These are phyloP conservation scores for Eucalyptus camaldulensis DNA, from an alignment of 345 rosid species.

Conservation along the genomic window DNA sequence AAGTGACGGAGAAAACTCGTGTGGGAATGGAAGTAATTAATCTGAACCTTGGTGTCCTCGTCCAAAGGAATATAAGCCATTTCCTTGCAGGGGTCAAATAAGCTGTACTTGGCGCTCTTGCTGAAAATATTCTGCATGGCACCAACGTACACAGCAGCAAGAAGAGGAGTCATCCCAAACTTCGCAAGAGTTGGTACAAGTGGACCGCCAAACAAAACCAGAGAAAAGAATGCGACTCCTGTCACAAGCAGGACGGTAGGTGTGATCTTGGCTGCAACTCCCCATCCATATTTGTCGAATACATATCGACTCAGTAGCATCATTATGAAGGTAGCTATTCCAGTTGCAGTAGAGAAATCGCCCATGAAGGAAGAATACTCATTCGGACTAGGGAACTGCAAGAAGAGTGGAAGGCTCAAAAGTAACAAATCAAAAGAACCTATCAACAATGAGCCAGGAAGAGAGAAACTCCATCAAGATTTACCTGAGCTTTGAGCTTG, in stretches of 20 bases:
- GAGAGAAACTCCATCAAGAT: not conserved
- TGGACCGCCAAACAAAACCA: slow-evolving; percentile 71
- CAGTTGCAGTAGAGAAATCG: slow-evolving; percentile 93
- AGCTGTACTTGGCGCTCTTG: slow-evolving; percentile 98
- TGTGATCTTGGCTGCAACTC: slow-evolving; percentile 87
- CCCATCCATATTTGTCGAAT: slow-evolving; percentile 91
- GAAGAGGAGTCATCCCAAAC: slow-evolving; percentile 93
- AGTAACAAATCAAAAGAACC: not conserved
- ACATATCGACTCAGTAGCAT: slow-evolving; percentile 88
- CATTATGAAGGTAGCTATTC: slow-evolving; percentile 91
- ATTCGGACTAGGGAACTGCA: slow-evolving; percentile 92
- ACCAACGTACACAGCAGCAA: slow-evolving; percentile 97
- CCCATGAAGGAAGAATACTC: slow-evolving; percentile 98
- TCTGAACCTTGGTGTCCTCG: slow-evolving; percentile 86
- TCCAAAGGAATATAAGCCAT: slow-evolving; percentile 98
- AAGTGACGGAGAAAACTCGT: not conserved
- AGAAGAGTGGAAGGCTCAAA: not conserved
- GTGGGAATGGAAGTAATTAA: not conserved
- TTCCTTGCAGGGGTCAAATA: slow-evolving; percentile 97
- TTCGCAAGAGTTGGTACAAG: slow-evolving; percentile 51
- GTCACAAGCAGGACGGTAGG: slow-evolving; percentile 82
- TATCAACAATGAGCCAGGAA: not conserved
- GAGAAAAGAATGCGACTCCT: slow-evolving; percentile 88
- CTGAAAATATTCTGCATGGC: slow-evolving; percentile 99
- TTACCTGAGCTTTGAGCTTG: slow-evolving; percentile 96